A percentile compares a stretch with the other conserved stretches of the same genome.
Evolutionary conservation across 768 basidiomycete genomes (phyloP).

Genomic region (Lactarius psammicola): DNA sequence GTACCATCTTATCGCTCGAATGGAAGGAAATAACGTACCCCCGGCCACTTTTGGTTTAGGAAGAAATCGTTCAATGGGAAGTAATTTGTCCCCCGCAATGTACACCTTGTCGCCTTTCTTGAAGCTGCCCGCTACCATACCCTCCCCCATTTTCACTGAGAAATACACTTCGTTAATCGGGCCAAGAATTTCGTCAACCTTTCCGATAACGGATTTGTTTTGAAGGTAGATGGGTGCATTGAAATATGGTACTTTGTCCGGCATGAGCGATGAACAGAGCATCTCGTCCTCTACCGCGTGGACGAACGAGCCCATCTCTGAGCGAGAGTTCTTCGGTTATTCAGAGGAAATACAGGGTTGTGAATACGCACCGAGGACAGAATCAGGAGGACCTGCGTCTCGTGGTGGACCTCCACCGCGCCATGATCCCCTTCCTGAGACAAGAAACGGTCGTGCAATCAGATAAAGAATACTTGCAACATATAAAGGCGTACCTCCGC

Average conservation of each 20-base stretch:
- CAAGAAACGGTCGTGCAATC: not conserved
- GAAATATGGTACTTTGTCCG: conserved; percentile 96
- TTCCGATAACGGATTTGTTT: conserved; percentile 94
- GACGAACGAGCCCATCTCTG: conserved; percentile 89
- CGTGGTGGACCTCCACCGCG: conserved; percentile 63
- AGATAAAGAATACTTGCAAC: not conserved
- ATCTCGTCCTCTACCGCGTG: conserved; percentile 99
- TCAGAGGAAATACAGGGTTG: not conserved
- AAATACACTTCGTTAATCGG: conserved; percentile 99
- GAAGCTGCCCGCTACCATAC: conserved; percentile 94
- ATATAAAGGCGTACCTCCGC: conserved; percentile 42
- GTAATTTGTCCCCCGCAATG: conserved; percentile 94
- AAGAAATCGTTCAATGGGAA: conserved; percentile 94
- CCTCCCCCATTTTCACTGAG: conserved; percentile 94
- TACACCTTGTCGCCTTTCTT: conserved; percentile 98
- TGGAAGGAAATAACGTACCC: conserved; percentile 41
- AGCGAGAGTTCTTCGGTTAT: conserved; percentile 20
- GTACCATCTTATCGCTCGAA: not conserved
- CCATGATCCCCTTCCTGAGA: conserved; percentile 57
- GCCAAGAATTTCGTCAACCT: conserved; percentile 99
- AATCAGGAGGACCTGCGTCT: conserved; percentile 76
- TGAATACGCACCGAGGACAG: conserved; percentile 60
- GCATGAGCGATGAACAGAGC: conserved; percentile 82
- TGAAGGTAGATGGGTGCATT: conserved; percentile 97
- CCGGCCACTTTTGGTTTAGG: conserved; percentile 90